Evolutionary conservation across 2,329 filamentous ascomycete species (phyloP), one percentile per base, ranked within the genome.

Genomic region (Zymoseptoria passerinii): DNA sequence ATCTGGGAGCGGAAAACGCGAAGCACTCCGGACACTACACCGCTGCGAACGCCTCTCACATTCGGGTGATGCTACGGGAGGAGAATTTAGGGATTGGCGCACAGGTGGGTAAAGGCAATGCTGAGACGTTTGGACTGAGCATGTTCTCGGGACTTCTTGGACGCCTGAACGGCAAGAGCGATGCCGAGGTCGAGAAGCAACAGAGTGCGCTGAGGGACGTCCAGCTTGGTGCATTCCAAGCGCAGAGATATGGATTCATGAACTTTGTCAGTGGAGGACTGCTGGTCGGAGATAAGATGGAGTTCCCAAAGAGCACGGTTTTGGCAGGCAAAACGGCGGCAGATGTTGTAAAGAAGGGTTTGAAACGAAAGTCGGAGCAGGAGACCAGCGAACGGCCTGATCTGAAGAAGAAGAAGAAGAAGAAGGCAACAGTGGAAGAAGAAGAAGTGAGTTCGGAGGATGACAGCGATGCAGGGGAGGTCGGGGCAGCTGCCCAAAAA

Each of bases 31-130:
- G 85, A 52, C 83, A 88, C 61, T 89, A 92, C 74, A 92, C 88
- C 20, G 83, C 85, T 2, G 91, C 89, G 48, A 95, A 88, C 72
- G 83, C 88, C 27, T 90, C 90, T 2, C 89, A 95, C 71, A 94
- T 97, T 67, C 86, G 88, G 60, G 89, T 95, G 48, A 76, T 85
- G 28, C 76, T 96, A 63, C 96, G 96, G 70, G 92, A 97, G 70
- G 91, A 97, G 72, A 95, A 87, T 67, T 83, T 95, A 50, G 94
- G 94, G 2, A 78, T 99, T 50, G 94, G 94, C 28, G 94, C 92
- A 64, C 87, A 87, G 72, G 80, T 84, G 63, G 87, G 86, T 56
- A 85, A 84, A 67, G 85, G 87, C 64, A 76, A 80, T 48, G 76
- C 80, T 3, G 86, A 90, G 63, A 82, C 90, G 63, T 95, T 92